Conservation (phyloP, 768 basidiomycete species). For the Tremella yokohamensis region DNA sequence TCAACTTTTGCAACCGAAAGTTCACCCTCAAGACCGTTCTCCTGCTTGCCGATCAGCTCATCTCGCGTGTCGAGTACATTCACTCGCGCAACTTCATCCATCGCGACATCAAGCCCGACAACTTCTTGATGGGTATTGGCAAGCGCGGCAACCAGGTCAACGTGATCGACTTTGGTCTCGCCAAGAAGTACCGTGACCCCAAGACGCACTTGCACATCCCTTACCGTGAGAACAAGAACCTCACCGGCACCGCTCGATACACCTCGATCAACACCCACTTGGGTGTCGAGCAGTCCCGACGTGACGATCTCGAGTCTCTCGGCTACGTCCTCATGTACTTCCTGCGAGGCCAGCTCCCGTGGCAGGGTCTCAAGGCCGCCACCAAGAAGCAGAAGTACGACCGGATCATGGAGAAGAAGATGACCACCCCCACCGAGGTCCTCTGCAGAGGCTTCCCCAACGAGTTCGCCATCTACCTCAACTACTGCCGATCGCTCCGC, state of each 20-base stretch:
- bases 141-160: conserved; percentile 99
- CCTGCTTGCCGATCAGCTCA: conserved; percentile 91
- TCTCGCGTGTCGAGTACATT: conserved; percentile 93
- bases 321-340: conserved; percentile 99
- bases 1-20: conserved; percentile 67
- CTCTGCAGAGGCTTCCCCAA: conserved; percentile 99
- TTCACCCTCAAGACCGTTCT: conserved; percentile 94
- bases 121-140: conserved; percentile 98
- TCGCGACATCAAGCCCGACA: conserved; percentile 97
- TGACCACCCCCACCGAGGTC: conserved; percentile 82
- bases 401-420: conserved; percentile 99
- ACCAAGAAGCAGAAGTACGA: conserved; percentile 99
- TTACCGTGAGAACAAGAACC: conserved; percentile 99
- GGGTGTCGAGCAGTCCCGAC: conserved; percentile 93
- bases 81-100: conserved; percentile 93
- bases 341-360: conserved; percentile 93
- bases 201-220: conserved; percentile 99
- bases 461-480: conserved; percentile 98
- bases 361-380: conserved; percentile 99
- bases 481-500: conserved; percentile 96
- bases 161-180: conserved; percentile 68
- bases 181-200: conserved; percentile 99
- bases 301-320: conserved; percentile 96
- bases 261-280: conserved; percentile 99
- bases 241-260: conserved; percentile 98